Evolutionary conservation across 208 protist genomes (phyloP), one percentile per base, ranked within the genome.

Genomic region (Kentomonas sorsogonicus): DNA sequence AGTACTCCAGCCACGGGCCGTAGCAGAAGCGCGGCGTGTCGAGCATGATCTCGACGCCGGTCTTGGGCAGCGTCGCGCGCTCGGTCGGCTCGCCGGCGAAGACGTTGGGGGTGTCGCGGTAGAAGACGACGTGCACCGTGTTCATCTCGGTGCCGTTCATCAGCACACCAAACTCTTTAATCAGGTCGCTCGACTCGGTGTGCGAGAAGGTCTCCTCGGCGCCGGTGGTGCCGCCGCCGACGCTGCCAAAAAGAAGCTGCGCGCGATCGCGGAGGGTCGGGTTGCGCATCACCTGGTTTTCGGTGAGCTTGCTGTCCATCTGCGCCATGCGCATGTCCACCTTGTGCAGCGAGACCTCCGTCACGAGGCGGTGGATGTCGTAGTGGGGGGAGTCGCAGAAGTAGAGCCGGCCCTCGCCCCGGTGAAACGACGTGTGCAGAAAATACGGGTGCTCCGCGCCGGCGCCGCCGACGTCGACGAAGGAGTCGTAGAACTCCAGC

Each of bases 1-100:
- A 91, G 71, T 87, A 91, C 65, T 91, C 74, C 11, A 87, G 71
- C 86, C 89, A 95, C 26, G 89, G 78, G 15, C 89, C 86, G 53
- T 88, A 89, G 30, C 71, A 72, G 4, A 95, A 33, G 40, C 74
- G 57, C 2, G 79, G 80, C 2, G 77, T 59, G 44, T 91, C 83
- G 39, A 95, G 55, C 27, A 91, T 38, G n/a, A 95, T 55, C 69
- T 95, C 89, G 3, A 89, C 45, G 20, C 89, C 84, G 11, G 65
- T 79, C 7, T 48, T 78, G 16, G 88, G 89, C 47, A 95, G 59
- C 36, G 72, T 69, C n/a, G 54, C 62, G 31, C 74, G 76, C 7
- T 44, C 61, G 1, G 85, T 53, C 13, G 64, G 59, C 38, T 95
- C 89, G 2, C 85, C 86, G 9, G 83, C 83, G 60, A 93, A 89